These are phyloP conservation scores for Calonectria pauciramosa DNA, from an alignment of 2,329 filamentous ascomycete species.

Conservation along the genomic window DNA sequence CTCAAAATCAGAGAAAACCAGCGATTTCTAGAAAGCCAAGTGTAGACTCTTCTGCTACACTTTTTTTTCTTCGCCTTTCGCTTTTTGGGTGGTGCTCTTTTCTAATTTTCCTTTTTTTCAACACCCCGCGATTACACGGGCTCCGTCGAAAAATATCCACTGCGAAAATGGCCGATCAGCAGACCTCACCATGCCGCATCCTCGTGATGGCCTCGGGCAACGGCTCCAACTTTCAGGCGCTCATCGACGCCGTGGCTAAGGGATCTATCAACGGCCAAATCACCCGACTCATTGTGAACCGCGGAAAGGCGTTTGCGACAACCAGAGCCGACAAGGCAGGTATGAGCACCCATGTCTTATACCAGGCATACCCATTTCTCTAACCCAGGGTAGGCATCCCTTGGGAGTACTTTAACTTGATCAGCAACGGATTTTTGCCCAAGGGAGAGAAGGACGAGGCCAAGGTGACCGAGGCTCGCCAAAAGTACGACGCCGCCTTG, in stretches of 20 bases:
- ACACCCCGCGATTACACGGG: neutral
- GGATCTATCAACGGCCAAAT: constrained; percentile 60
- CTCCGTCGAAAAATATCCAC: neutral
- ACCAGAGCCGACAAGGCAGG: constrained; percentile 60
- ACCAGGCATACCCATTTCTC: neutral
- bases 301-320: constrained; percentile 61
- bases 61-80: neutral
- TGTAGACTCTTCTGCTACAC: neutral
- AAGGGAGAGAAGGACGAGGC: constrained; percentile 72
- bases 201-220: constrained; percentile 80
- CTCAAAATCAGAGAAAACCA: neutral
- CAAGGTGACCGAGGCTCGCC: constrained; percentile 68
- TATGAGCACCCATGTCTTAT: constrained; percentile 1
- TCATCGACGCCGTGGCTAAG: constrained; percentile 65
- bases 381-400: constrained; percentile 61
- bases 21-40: too few relatives aligned
- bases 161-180: constrained; percentile 16
- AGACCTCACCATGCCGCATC: constrained; percentile 60
- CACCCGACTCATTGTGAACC: constrained; percentile 62
- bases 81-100: neutral
- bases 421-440: constrained; percentile 74
- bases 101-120: neutral
- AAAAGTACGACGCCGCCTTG: constrained; percentile 83
- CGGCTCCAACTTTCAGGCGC: constrained; percentile 84
- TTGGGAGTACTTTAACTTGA: constrained; percentile 84